Evolutionary conservation across 1,284 basidiomycete genomes (phyloP).

Genomic region (Melampsora americana): DNA sequence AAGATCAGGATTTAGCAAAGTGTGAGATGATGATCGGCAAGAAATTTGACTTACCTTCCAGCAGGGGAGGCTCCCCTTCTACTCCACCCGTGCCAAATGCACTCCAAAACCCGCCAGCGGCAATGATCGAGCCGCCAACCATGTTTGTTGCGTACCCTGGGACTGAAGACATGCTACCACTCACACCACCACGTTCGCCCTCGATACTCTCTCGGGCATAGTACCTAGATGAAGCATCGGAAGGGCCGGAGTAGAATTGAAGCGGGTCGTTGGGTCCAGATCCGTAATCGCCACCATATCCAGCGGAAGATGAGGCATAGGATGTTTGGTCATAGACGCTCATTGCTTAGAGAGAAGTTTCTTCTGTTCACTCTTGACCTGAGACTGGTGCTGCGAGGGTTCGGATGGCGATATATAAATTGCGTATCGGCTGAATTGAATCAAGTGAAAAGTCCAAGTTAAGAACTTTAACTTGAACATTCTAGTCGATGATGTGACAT

Average conservation of each 20-base stretch:
- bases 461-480: no score
- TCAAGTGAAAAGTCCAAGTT: no score
- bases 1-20: conserved; percentile 9
- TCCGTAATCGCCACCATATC: conserved; percentile 32
- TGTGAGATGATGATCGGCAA: background rate
- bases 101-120: conserved; percentile 61
- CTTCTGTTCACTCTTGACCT: no score
- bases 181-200: conserved; percentile 35
- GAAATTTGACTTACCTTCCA: conserved; percentile 66
- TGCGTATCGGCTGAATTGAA: no score
- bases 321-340: conserved; percentile 38
- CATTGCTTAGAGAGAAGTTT: background rate
- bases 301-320: conserved; percentile 25
- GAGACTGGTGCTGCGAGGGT: no score
- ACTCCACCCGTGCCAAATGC: conserved; percentile 94
- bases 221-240: conserved; percentile 22
- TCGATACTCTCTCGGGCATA: conserved; percentile 41
- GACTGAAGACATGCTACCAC: conserved; percentile 18
- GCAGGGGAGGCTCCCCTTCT: conserved; percentile 84
- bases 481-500: no score
- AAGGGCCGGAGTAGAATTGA: conserved; percentile 37
- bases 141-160: conserved; percentile 16
- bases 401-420: no score
- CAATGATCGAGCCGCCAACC: conserved; percentile 39
- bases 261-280: conserved; percentile 25